These are phyloP conservation scores for Gracilaria gracilis DNA, from an alignment of 23 red algal species.

Conservation along the genomic window DNA sequence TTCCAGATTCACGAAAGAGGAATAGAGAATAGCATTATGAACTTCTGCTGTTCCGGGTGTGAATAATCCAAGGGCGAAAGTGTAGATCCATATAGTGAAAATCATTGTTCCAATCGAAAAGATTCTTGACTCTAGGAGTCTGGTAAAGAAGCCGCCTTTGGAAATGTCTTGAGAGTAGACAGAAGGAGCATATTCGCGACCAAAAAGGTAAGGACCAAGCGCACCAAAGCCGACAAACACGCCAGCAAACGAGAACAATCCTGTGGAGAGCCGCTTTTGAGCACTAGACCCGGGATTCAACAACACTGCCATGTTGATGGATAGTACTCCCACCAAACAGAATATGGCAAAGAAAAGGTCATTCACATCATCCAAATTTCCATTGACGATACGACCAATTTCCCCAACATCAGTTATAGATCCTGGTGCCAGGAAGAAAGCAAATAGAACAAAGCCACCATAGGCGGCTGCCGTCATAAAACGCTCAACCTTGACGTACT, in stretches of 20 bases:
- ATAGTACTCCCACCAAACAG: slow-evolving; percentile 41
- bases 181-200: slow-evolving; percentile 54
- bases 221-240: slow-evolving; percentile 57
- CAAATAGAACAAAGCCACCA: slow-evolving; percentile 35
- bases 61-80: slow-evolving; percentile 62
- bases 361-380: slow-evolving; percentile 60
- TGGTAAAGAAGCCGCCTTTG: slow-evolving; percentile 1
- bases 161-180: slow-evolving; percentile 47
- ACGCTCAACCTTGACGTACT: slow-evolving; percentile 3
- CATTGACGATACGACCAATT: slow-evolving; percentile 45
- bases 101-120: slow-evolving; percentile 42
- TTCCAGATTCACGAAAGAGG: slow-evolving; percentile 12
- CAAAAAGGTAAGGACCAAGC: slow-evolving; percentile 55
- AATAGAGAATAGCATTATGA: slow-evolving; percentile 56
- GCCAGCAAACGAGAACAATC: slow-evolving; percentile 22
- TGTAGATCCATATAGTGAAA: slow-evolving; percentile 42
- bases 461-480: slow-evolving; percentile 18
- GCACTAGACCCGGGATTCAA: slow-evolving; percentile 45
- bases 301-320: slow-evolving; percentile 43
- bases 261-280: slow-evolving; percentile 43
- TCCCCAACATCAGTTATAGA: slow-evolving; percentile 19
- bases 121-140: slow-evolving; percentile 36
- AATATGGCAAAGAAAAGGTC: slow-evolving; percentile 67
- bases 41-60: slow-evolving; percentile 47
- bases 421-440: slow-evolving; percentile 52